Evolutionary conservation across 2,329 filamentous ascomycete genomes (phyloP).

Genomic region (Ascomycota sp.): DNA sequence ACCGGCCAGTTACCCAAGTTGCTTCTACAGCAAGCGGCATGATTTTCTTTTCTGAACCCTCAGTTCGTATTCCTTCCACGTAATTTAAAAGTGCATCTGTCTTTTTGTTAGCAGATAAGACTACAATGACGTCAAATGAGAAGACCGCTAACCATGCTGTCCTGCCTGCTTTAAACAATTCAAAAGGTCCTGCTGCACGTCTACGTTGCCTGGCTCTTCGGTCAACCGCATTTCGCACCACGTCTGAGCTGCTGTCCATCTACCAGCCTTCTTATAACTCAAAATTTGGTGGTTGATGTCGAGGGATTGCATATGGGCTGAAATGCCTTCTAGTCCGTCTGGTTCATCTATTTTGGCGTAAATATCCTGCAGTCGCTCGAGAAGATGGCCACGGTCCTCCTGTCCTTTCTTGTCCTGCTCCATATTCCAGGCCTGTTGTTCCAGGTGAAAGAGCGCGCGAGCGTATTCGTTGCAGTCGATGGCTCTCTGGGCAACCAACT

Average conservation of each 20-base stretch:
- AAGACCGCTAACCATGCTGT: constrained; percentile 49
- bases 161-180: constrained; percentile 88
- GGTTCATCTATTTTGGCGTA: constrained; percentile 97
- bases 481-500: constrained; percentile 60
- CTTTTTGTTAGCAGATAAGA: background rate
- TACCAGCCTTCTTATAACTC: constrained; percentile 77
- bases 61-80: constrained; percentile 51
- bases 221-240: constrained; percentile 91
- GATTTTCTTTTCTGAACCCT: constrained; percentile 36
- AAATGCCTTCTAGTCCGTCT: constrained; percentile 88
- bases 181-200: constrained; percentile 66
- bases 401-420: constrained; percentile 23
- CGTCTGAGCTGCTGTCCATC: constrained; percentile 86
- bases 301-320: constrained; percentile 65
- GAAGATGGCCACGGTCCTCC: constrained; percentile 40
- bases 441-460: constrained; percentile 80
- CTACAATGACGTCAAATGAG: constrained; percentile 4
- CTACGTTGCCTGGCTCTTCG: constrained; percentile 53
- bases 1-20: constrained; percentile 73
- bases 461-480: constrained; percentile 90
- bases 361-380: constrained; percentile 72
- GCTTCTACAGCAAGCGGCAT: constrained; percentile 78
- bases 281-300: constrained; percentile 86
- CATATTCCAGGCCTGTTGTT: constrained; percentile 55
- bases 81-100: constrained; percentile 71